Evolutionary conservation across 108 stramenopile genomes (phyloP).

Genomic region (Skeletonema costatum): DNA sequence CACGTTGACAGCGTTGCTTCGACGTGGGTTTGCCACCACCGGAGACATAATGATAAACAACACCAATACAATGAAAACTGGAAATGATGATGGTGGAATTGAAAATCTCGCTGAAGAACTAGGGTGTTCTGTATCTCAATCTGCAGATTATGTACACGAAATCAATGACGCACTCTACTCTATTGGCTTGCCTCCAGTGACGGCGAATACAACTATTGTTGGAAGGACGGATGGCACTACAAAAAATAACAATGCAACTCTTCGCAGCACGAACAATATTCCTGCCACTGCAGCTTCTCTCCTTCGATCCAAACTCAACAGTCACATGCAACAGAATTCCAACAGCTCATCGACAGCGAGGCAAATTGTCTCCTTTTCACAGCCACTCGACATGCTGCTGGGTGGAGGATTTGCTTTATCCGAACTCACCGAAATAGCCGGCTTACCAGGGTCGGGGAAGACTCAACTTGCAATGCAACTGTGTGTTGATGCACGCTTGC

Average conservation of each 20-base stretch:
- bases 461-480: slow-evolving; percentile 96
- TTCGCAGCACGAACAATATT: not conserved
- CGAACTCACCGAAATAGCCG: slow-evolving; percentile 90
- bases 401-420: slow-evolving; percentile 87
- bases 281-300: slow-evolving; percentile 41
- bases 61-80: not conserved
- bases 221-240: not conserved
- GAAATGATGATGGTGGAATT: not conserved
- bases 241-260: not conserved
- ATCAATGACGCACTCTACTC: slow-evolving; percentile 30
- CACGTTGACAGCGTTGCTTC: slow-evolving; percentile 58
- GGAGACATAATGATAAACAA: slow-evolving; percentile 48
- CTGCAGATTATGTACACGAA: slow-evolving; percentile 39
- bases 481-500: slow-evolving; percentile 85
- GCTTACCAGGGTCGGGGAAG: slow-evolving; percentile 93
- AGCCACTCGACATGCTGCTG: slow-evolving; percentile 73
- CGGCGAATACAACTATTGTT: not conserved
- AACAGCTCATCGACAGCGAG: slow-evolving; percentile 8
- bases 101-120: slow-evolving; percentile 24
- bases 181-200: slow-evolving; percentile 22
- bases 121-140: slow-evolving; percentile 28
- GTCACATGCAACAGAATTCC: not conserved
- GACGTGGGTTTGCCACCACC: slow-evolving; percentile 67
- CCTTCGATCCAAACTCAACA: slow-evolving; percentile 18
- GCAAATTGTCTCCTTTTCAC: slow-evolving; percentile 81